Percentiles rank a stretch among this genome's conserved stretches.
Evolutionary conservation across 345 rosid species (phyloP).

Genomic region (Crucihimalaya himalaica): DNA sequence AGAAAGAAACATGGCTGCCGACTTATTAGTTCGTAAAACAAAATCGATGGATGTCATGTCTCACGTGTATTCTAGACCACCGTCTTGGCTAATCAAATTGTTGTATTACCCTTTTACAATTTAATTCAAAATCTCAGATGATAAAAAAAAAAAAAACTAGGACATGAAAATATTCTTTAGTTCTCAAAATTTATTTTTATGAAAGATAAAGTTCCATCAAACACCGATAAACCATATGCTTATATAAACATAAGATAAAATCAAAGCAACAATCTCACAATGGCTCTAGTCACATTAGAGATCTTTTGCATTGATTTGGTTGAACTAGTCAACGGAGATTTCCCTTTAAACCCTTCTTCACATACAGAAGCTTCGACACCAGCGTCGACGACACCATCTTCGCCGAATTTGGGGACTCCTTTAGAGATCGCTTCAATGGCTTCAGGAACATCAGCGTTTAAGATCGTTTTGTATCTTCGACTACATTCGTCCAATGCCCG

Average conservation of each 20-base stretch:
- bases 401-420: conserved; percentile 52
- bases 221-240: background rate
- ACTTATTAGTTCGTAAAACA: no score
- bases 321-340: conserved; percentile 42
- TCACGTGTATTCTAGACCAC: no score
- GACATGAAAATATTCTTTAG: no score
- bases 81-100: no score
- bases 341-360: conserved; percentile 38
- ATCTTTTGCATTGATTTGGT: conserved; percentile 43
- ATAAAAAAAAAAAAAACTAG: no score
- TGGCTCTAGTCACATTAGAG: conserved; percentile 46
- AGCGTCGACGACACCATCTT: conserved; percentile 43
- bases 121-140: no score
- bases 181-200: background rate
- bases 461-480: conserved; percentile 45
- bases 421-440: conserved; percentile 49
- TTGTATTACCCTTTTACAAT: no score
- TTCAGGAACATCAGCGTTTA: conserved; percentile 50
- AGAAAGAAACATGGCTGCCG: no score
- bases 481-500: conserved; percentile 45
- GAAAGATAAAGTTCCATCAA: conserved; percentile 6
- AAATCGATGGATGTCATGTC: no score
- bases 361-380: conserved; percentile 48
- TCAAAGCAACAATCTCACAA: conserved; percentile 50
- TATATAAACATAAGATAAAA: background rate